Percentiles rank a stretch among this genome's conserved stretches.
phyloP scores from a whole-genome alignment of 2,329 filamentous ascomycete species.

The Colletotrichum magnum region DNA sequence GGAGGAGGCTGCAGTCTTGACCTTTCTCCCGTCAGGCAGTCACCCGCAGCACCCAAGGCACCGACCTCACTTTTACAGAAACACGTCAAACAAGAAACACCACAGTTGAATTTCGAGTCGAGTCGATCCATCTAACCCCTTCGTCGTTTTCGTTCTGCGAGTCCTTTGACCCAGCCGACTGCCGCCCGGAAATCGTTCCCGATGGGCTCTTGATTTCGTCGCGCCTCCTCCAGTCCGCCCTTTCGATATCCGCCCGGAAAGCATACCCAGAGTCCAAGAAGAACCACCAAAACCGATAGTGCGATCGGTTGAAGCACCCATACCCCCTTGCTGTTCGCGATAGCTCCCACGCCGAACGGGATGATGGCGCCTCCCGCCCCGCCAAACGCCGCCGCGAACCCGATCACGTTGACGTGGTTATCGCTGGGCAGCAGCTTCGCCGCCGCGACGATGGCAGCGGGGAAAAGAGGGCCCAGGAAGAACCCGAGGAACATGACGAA shows the following conservation, averaged over 20 bases:
- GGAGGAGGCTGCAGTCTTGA: too few species aligned
- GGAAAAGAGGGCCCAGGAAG: conserved; percentile 85
- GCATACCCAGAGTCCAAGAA: conserved; percentile 60
- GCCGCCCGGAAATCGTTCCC: conserved; percentile 9
- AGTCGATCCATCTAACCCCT: background rate
- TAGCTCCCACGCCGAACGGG: conserved; percentile 77
- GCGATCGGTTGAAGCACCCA: conserved; percentile 70
- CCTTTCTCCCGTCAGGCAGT: too few species aligned
- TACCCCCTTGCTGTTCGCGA: conserved; percentile 72
- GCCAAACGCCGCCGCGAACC: conserved; percentile 84
- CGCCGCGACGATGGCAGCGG: conserved; percentile 79
- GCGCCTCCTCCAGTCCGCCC: conserved; percentile 19
- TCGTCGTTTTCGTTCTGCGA: background rate
- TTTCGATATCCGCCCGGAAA: conserved; percentile 21
- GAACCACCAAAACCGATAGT: conserved; percentile 61
- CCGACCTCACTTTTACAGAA: too few species aligned
- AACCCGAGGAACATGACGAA: conserved; percentile 82
- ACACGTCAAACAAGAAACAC: too few species aligned
- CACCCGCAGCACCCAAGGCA: too few species aligned
- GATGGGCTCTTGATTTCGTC: conserved; percentile 14
- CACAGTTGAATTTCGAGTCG: too few species aligned
- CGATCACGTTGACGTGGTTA: conserved; percentile 84
- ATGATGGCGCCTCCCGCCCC: conserved; percentile 78
- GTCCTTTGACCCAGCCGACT: background rate
- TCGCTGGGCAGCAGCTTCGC: conserved; percentile 81